Evolutionary conservation across 805 yeast genomes (phyloP).

Genomic region (Wickerhamomyces queroliae): DNA sequence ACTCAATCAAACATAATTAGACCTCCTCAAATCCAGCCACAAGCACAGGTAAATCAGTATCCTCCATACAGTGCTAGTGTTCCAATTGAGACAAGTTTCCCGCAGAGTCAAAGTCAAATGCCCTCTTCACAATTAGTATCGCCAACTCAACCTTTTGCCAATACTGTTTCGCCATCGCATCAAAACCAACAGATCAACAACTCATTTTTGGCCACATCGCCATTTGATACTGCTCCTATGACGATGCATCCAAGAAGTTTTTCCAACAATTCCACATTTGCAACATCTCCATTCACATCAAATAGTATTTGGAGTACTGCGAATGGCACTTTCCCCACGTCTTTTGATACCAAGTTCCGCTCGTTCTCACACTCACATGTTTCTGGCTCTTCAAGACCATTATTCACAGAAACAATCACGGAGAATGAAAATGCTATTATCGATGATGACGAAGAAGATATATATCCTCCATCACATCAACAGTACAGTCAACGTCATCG

Average conservation of each 20-base stretch:
- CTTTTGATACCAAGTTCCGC: not conserved
- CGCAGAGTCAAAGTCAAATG: no score
- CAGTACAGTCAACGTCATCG: conserved; percentile 18
- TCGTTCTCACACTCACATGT: not conserved
- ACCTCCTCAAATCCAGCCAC: not conserved
- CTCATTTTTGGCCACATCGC: not conserved
- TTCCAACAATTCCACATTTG: conserved; percentile 3
- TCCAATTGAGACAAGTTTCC: no score
- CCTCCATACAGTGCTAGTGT: no score
- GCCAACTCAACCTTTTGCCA: not conserved
- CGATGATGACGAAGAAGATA: conserved; percentile 26
- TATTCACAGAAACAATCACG: not conserved
- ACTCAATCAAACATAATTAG: not conserved
- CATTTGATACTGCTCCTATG: conserved; percentile 2
- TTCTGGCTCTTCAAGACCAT: not conserved
- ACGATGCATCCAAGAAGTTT: conserved; percentile 9
- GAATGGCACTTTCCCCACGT: not conserved
- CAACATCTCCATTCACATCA: conserved; percentile 8
- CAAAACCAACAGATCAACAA: no score
- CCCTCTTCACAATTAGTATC: not conserved
- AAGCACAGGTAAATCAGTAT: no score
- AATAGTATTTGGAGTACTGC: conserved; percentile 16
- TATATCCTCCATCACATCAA: not conserved
- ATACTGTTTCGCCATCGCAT: no score
- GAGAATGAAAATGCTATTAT: conserved; percentile 23